Evolutionary conservation across 805 yeast genomes (phyloP).

Genomic region (Jamesozyma gamospora): DNA sequence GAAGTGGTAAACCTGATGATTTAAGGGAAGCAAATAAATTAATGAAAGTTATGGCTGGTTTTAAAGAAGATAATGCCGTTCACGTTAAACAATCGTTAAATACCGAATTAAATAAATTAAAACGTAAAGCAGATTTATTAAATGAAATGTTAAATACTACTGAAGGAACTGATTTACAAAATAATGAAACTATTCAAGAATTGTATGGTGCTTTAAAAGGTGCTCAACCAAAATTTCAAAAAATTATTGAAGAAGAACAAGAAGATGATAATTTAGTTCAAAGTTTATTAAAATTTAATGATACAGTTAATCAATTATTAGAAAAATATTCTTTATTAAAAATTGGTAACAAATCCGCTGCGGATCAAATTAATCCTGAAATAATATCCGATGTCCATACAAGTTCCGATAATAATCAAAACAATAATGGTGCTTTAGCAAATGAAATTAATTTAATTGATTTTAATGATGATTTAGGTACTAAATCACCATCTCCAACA

Average conservation of each 20-base stretch:
- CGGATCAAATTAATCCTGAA: constrained; percentile 39
- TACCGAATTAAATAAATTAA: constrained; percentile 74
- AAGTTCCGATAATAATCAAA: neutral
- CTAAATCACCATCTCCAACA: constrained; percentile 20
- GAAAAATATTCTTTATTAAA: constrained; percentile 57
- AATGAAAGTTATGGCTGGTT: constrained; percentile 98
- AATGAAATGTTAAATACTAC: constrained; percentile 70
- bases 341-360: constrained; percentile 45
- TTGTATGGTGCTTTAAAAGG: constrained; percentile 68
- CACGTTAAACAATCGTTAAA: constrained; percentile 66
- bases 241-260: constrained; percentile 72
- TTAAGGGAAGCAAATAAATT: constrained; percentile 90
- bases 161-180: constrained; percentile 28
- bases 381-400: constrained; percentile 19
- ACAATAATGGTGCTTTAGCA: constrained; percentile 31
- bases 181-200: constrained; percentile 65
- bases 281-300: constrained; percentile 61
- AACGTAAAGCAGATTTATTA: constrained; percentile 76
- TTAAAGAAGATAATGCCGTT: constrained; percentile 63
- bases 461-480: constrained; percentile 28
- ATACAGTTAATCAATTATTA: constrained; percentile 58
- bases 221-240: constrained; percentile 79
- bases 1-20: constrained; percentile 93
- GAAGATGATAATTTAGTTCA: constrained; percentile 58
- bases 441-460: constrained; percentile 46